Conservation (phyloP, 2,329 filamentous ascomycete species). For the Colletotrichum godetiae region DNA sequence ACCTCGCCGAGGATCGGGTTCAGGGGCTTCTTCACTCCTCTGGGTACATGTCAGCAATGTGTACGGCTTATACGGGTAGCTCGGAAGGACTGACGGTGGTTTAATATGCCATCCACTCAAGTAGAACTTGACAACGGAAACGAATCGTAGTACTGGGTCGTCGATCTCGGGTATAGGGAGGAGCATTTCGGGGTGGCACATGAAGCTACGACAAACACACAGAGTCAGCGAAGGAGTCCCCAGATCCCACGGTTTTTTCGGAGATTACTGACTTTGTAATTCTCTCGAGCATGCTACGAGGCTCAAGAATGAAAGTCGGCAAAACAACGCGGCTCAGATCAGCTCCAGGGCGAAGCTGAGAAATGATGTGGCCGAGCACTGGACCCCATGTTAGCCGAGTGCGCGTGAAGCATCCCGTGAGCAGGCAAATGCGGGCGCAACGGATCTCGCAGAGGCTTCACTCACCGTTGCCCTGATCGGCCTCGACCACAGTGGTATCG, state of each 20-base stretch:
- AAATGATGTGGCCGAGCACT: constrained; percentile 98
- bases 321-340: constrained; percentile 94
- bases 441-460: constrained; percentile 33
- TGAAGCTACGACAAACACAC: constrained; percentile 75
- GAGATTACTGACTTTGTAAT: constrained; percentile 86
- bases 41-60: constrained; percentile 49
- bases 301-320: constrained; percentile 97
- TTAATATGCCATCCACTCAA: constrained; percentile 99
- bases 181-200: constrained; percentile 97
- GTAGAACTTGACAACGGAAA: constrained; percentile 98
- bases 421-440: background rate
- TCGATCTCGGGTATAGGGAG: constrained; percentile 88
- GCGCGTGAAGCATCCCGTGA: background rate
- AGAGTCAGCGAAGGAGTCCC: constrained; percentile 18
- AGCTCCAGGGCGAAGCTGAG: constrained; percentile 92
- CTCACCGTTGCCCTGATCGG: constrained; percentile 94
- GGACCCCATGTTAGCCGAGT: constrained; percentile 29
- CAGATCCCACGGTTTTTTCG: background rate
- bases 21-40: constrained; percentile 96
- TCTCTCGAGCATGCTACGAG: constrained; percentile 95
- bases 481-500: constrained; percentile 86
- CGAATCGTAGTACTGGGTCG: constrained; percentile 89
- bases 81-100: constrained; percentile 76
- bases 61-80: constrained; percentile 6
- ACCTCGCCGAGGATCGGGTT: constrained; percentile 97